Conservation (phyloP, 169 alveolate species). For the Plasmodium malariae region DNA sequence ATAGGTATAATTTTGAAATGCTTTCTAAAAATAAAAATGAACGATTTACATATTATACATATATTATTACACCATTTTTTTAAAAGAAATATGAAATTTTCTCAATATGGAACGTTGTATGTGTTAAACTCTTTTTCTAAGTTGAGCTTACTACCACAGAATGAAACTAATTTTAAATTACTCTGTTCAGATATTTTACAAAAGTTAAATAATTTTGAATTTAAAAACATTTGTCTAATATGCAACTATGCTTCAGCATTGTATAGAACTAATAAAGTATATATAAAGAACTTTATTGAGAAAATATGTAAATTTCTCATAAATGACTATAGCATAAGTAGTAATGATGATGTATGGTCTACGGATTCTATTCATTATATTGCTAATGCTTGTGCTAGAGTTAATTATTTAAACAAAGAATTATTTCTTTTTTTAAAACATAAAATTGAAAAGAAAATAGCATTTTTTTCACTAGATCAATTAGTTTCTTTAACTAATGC, state of each 20-base stretch:
- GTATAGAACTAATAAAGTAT: background rate
- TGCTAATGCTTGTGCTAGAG: constrained; percentile 68
- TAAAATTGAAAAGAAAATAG: constrained; percentile 30
- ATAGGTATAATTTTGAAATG: constrained; percentile 67
- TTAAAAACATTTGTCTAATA: constrained; percentile 44
- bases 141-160: constrained; percentile 33
- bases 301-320: constrained; percentile 22
- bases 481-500: constrained; percentile 63
- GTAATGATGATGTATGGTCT: constrained; percentile 1
- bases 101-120: constrained; percentile 59
- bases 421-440: constrained; percentile 32
- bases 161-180: constrained; percentile 46
- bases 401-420: constrained; percentile 50
- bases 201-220: constrained; percentile 30
- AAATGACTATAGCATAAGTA: background rate
- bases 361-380: constrained; percentile 50
- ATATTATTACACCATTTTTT: constrained; percentile 43
- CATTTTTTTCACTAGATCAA: constrained; percentile 46
- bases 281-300: constrained; percentile 21
- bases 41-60: constrained; percentile 27
- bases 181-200: constrained; percentile 43
- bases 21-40: constrained; percentile 39
- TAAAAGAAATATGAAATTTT: constrained; percentile 72
- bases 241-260: constrained; percentile 50
- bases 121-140: constrained; percentile 45